phyloP scores from a whole-genome alignment of 106 monocot species.

The Allium cepa region DNA sequence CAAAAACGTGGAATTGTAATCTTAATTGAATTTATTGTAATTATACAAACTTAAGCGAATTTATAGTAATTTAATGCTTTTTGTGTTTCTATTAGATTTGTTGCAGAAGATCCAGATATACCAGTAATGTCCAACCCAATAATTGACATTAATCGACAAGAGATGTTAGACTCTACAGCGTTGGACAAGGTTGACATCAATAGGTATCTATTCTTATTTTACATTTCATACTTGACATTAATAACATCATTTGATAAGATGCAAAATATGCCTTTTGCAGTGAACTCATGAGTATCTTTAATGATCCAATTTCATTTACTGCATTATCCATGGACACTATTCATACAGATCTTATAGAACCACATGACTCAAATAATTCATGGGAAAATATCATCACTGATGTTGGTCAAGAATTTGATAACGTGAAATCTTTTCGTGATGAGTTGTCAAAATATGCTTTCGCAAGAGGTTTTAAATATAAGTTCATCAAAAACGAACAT shows the following conservation, averaged over 20 bases:
- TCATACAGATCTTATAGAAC: neutral
- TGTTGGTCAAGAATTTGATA: constrained; percentile 69
- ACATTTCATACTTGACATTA: neutral
- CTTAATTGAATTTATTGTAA: too few species aligned
- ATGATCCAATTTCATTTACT: neutral
- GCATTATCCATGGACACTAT: neutral
- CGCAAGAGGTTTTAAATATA: constrained; percentile 61
- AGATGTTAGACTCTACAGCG: constrained; percentile 6
- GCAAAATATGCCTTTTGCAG: constrained; percentile 5
- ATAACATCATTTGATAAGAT: too few species aligned
- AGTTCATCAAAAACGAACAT: constrained; percentile 67
- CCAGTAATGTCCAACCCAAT: neutral
- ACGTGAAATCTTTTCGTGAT: constrained; percentile 63
- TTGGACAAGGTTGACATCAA: constrained; percentile 8
- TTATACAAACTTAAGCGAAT: too few species aligned
- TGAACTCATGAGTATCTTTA: constrained; percentile 4
- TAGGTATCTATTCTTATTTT: neutral
- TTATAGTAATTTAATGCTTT: neutral
- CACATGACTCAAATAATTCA: constrained; percentile 4
- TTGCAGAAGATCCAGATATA: constrained; percentile 4
- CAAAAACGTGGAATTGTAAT: too few species aligned
- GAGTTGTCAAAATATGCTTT: constrained; percentile 77
- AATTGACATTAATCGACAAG: constrained; percentile 17
- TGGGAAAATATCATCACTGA: constrained; percentile 63
- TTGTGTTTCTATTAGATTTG: constrained; percentile 3